Evolutionary conservation across 2,329 filamentous ascomycete genomes (phyloP).

Genomic region (Scleromitrula shiraiana): DNA sequence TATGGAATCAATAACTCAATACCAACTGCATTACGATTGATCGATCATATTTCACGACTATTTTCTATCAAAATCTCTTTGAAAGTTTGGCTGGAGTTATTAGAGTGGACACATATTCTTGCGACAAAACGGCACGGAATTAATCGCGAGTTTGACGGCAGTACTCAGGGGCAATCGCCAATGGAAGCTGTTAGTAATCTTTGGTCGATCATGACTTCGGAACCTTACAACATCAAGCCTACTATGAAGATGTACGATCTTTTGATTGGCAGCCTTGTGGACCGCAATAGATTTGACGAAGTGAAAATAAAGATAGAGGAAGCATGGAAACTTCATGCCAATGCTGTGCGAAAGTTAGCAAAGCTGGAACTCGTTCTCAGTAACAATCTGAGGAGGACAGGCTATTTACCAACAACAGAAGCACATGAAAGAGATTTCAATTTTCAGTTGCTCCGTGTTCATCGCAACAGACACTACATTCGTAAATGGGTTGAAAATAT

Average conservation of each 20-base stretch:
- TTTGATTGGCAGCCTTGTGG: conserved; percentile 17
- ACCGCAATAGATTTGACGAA: conserved; percentile 12
- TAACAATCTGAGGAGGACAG: no score
- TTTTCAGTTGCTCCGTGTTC: background rate
- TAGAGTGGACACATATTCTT: conserved; percentile 59
- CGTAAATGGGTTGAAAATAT: conserved; percentile 5
- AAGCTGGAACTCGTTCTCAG: no score
- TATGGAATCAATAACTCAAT: conserved; percentile 62
- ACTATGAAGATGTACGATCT: conserved; percentile 23
- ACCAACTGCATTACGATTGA: conserved; percentile 45
- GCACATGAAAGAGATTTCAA: conserved; percentile 11
- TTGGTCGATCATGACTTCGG: conserved; percentile 24
- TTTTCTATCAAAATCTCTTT: conserved; percentile 51
- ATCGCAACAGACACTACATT: background rate
- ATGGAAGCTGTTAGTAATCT: conserved; percentile 17
- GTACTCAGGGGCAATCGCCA: conserved; percentile 15
- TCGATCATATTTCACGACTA: conserved; percentile 53
- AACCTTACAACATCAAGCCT: conserved; percentile 26
- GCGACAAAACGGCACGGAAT: conserved; percentile 21
- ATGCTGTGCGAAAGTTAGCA: no score
- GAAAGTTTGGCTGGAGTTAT: conserved; percentile 56
- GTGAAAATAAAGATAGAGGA: conserved; percentile 15
- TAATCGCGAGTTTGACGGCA: background rate
- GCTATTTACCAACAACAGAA: no score
- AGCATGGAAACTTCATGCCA: conserved; percentile 3